Conservation (phyloP, 2,329 filamentous ascomycete species). For the Penicillium sp. region DNA sequence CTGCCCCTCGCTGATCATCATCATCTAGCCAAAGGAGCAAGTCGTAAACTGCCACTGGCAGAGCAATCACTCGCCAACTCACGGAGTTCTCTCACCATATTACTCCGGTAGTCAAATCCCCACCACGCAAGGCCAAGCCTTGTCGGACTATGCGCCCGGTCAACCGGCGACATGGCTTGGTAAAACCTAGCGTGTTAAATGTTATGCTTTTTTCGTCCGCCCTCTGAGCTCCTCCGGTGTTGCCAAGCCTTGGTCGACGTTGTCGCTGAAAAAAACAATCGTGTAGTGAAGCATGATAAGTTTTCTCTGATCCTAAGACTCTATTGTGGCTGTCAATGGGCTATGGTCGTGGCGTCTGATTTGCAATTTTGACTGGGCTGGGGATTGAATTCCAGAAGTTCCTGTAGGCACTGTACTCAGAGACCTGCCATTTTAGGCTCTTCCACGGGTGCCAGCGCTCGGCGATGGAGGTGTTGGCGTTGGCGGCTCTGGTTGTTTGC, state of each 20-base stretch:
- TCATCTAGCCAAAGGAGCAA: not conserved
- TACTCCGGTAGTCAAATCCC: not conserved
- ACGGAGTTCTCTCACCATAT: not conserved
- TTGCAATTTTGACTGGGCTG: not conserved
- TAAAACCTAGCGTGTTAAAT: not conserved
- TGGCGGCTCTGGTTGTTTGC: not conserved
- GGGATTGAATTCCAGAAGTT: not conserved
- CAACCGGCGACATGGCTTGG: not conserved
- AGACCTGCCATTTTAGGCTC: no score
- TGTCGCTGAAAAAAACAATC: not conserved
- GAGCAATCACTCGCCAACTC: not conserved
- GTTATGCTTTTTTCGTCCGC: not conserved
- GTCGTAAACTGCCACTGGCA: not conserved
- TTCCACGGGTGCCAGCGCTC: not conserved
- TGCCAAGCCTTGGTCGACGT: not conserved
- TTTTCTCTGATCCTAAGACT: no score
- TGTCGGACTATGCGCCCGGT: slow-evolving; percentile 22
- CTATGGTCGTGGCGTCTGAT: not conserved
- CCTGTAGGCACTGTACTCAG: not conserved
- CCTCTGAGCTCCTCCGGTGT: not conserved
- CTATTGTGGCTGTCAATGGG: not conserved
- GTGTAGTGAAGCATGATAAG: not conserved
- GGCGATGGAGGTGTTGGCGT: not conserved
- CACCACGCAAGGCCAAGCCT: slow-evolving; percentile 19
- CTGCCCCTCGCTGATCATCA: not conserved